Evolutionary conservation across 768 basidiomycete genomes (phyloP).

Genomic region (Serendipita sp.): DNA sequence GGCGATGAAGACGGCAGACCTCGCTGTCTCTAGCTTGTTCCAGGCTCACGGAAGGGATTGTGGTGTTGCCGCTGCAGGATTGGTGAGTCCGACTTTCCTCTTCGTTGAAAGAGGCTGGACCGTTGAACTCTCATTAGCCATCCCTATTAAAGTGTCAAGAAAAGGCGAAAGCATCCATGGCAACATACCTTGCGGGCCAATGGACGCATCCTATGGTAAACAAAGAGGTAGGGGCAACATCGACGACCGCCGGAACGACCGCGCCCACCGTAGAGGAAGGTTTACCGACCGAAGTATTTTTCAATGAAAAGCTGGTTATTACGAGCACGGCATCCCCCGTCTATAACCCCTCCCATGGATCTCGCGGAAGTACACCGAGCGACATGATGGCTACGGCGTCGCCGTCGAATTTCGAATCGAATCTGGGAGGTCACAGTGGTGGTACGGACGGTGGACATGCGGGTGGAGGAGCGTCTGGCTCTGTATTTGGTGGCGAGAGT

Average conservation of each 20-base stretch:
- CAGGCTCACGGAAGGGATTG: neutral
- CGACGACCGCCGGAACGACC: no score
- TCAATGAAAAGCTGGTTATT: constrained; percentile 2
- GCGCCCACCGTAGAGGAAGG: neutral
- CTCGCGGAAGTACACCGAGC: neutral
- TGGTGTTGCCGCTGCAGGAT: neutral
- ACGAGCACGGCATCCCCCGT: neutral
- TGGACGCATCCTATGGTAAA: neutral
- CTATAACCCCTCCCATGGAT: neutral
- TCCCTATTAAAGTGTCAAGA: neutral
- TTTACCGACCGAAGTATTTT: neutral
- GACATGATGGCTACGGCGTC: neutral
- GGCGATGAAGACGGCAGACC: neutral
- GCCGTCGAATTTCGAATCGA: neutral
- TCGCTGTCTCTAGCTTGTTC: neutral
- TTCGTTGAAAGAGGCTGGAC: neutral
- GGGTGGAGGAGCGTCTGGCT: neutral
- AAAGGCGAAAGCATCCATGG: neutral
- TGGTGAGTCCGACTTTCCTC: neutral
- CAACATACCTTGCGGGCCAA: neutral
- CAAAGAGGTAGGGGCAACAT: neutral
- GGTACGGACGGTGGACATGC: neutral
- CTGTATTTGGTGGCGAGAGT: neutral
- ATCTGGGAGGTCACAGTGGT: neutral
- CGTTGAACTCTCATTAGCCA: neutral